Evolutionary conservation across 257 asterid genomes (phyloP).

Genomic region (Solanum chiquidenum): DNA sequence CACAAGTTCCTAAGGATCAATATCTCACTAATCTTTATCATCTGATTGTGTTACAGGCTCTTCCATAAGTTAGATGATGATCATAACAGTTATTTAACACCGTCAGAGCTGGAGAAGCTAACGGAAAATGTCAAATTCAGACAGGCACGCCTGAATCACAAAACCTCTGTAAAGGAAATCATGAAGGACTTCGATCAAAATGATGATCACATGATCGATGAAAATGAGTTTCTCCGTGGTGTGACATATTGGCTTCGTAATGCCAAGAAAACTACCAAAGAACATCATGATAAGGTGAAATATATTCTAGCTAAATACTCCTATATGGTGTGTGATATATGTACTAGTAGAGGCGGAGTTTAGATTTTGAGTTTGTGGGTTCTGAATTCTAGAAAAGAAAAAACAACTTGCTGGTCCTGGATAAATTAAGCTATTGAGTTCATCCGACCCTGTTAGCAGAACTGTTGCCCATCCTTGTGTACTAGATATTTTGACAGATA

Average conservation of each 20-base stretch:
- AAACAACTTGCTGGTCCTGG: background rate
- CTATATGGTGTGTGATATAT: background rate
- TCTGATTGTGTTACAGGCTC: background rate
- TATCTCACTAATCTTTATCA: background rate
- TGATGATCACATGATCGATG: constrained; percentile 12
- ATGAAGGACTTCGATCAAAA: constrained; percentile 23
- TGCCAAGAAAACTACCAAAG: background rate
- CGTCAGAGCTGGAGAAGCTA: constrained; percentile 21
- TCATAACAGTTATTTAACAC: constrained; percentile 15
- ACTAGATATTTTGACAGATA: background rate
- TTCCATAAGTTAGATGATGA: constrained; percentile 23
- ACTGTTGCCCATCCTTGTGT: background rate
- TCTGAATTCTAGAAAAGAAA: background rate
- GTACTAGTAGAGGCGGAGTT: background rate
- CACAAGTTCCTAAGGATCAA: background rate
- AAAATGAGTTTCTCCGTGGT: constrained; percentile 28
- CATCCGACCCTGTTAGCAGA: background rate
- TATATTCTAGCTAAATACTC: background rate
- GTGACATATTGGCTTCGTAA: constrained; percentile 23
- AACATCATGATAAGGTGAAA: background rate
- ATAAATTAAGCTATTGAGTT: background rate
- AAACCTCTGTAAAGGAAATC: constrained; percentile 14
- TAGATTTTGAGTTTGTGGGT: background rate
- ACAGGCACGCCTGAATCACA: background rate
- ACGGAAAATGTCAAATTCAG: constrained; percentile 9